These are phyloP conservation scores for Rhizopogon salebrosus DNA, from an alignment of 768 basidiomycete species.

Conservation along the genomic window DNA sequence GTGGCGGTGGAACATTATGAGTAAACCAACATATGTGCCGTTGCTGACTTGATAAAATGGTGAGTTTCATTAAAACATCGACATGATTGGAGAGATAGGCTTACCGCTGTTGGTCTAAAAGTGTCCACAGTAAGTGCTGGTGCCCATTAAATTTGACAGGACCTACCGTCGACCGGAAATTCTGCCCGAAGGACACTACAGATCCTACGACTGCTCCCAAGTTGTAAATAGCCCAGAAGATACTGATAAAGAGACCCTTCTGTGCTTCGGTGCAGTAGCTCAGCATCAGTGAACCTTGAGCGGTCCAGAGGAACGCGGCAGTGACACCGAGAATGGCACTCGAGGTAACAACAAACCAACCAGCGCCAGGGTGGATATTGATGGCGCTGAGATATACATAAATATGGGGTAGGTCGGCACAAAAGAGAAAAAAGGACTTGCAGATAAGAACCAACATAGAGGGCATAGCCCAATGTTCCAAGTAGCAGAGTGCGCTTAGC, in stretches of 20 bases:
- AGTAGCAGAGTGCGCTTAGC: conserved; percentile 63
- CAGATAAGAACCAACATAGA: conserved; percentile 73
- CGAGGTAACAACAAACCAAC: conserved; percentile 60
- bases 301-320: conserved; percentile 69
- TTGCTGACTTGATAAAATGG: conserved; percentile 43
- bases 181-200: conserved; percentile 64
- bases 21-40: conserved; percentile 61
- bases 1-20: neutral
- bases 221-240: conserved; percentile 82
- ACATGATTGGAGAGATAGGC: neutral
- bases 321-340: conserved; percentile 70
- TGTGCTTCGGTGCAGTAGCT: conserved; percentile 73
- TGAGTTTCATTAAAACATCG: neutral
- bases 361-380: conserved; percentile 60
- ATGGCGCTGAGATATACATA: conserved; percentile 39
- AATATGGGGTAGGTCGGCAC: neutral
- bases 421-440: conserved; percentile 26
- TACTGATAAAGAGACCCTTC: conserved; percentile 68
- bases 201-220: conserved; percentile 76
- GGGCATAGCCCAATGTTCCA: conserved; percentile 66
- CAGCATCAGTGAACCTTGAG: conserved; percentile 74
- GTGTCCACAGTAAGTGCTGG: neutral
- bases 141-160: neutral
- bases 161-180: conserved; percentile 57
- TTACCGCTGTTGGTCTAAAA: conserved; percentile 24